Percentiles rank a stretch among this genome's conserved stretches.
Evolutionary conservation across 73 alveolate genomes (phyloP).

Genomic region (Paramecium caudatum): DNA sequence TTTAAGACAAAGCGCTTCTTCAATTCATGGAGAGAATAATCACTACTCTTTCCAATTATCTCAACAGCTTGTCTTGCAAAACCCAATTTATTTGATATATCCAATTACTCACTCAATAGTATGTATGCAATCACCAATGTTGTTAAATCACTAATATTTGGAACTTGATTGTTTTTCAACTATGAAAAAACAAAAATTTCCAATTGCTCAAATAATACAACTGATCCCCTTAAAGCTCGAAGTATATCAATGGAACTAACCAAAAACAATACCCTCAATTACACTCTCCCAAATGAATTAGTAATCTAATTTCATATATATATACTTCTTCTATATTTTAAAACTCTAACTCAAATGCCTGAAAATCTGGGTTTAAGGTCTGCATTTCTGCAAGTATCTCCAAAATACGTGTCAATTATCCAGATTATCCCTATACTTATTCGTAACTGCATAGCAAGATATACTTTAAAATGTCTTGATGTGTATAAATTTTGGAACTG

Average conservation of each 20-base stretch:
- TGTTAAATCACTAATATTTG: not conserved
- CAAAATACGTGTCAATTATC: not conserved
- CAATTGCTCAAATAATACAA: not conserved
- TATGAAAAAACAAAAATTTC: constrained; percentile 39
- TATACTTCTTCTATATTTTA: constrained; percentile 6
- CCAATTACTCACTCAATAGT: constrained; percentile 1
- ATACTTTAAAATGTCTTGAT: constrained; percentile 22
- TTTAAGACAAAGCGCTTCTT: constrained; percentile 9
- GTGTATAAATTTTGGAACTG: constrained; percentile 1
- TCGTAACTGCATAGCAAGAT: constrained; percentile 16
- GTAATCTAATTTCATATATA: not conserved
- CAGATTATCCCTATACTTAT: constrained; percentile 9
- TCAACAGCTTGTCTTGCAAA: constrained; percentile 7
- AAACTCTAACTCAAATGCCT: constrained; percentile 14
- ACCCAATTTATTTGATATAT: not conserved
- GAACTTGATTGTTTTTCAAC: not conserved
- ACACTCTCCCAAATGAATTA: not conserved
- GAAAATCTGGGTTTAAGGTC: constrained; percentile 20
- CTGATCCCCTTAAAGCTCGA: constrained; percentile 57
- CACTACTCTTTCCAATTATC: not conserved
- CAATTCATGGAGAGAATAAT: not conserved
- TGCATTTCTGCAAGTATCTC: constrained; percentile 20
- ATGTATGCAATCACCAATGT: constrained; percentile 23
- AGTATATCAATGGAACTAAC: constrained; percentile 33
- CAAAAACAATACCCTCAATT: constrained; percentile 32